Evolutionary conservation across 2,329 filamentous ascomycete species (phyloP), one percentile per base, ranked within the genome.

Genomic region (Fusarium torulosum): DNA sequence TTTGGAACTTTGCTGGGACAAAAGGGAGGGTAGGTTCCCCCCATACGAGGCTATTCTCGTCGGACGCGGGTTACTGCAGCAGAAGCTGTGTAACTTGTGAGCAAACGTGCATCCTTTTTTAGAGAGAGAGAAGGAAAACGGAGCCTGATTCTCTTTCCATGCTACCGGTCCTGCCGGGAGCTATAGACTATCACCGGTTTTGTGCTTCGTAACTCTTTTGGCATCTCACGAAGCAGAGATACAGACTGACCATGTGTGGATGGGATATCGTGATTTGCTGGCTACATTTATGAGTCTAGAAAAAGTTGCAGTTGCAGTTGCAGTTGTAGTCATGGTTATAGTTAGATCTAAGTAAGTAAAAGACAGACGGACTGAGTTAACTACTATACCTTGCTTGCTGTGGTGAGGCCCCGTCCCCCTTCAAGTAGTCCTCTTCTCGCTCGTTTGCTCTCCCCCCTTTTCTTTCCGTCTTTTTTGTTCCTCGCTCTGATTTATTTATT

Each of bases 41-140:
- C 35, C 76, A 76, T 79, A 77, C 78, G 76, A 79, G 76, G 71
- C 68, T 73, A 69, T 78, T 75, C 70, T 76, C 75, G 76, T 77
- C 70, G 73, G 72, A 75, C 67, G 67, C 71, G 77, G 78, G 73
- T 70, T 55, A 66, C 66, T 67, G 68, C 75, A 77, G 73, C 46
- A 38, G 23, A 63, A 61, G 43, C 21, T 7, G 75, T 77, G 75
- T 74, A 61, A 77, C 67, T 33, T 17, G 53, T 23, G 35, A 51
- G 45, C 60, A 63, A 63, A 58, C 59, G 23, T 53, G 40, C 54
- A 50, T 37, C 47, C 41, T 67, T 35, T 42, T 13, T 29, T 3
- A 29, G 27, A 29, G 25, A 25, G 27, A 13, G 25, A 53, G 47
- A 54, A 60, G 54, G 61, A 50, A 57, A 45, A 46, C 59, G 42